These are phyloP conservation scores for Solanum pennellii DNA, from an alignment of 257 asterid genomes.

Conservation along the genomic window DNA sequence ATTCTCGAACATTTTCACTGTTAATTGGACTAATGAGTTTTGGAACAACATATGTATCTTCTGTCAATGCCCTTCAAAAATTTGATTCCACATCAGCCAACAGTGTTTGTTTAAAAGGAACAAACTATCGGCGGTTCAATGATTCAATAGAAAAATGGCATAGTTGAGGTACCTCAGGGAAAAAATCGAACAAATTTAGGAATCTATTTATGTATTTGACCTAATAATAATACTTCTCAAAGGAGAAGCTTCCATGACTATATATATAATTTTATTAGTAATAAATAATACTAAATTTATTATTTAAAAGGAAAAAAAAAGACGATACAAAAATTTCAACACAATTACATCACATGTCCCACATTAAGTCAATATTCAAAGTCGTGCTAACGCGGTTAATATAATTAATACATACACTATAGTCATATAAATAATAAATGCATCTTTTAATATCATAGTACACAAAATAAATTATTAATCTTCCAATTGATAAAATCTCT, in stretches of 20 bases:
- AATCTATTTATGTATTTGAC: too few species aligned
- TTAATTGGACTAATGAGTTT: too few species aligned
- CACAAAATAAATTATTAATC: not conserved
- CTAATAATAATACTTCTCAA: too few species aligned
- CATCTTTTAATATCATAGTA: not conserved
- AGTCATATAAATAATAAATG: not conserved
- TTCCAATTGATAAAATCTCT: not conserved
- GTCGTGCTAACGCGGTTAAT: not conserved
- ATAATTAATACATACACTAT: not conserved
- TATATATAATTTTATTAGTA: not conserved
- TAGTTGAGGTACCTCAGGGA: rapidly evolving
- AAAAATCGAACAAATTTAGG: too few species aligned
- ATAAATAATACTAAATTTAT: not conserved
- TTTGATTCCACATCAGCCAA: too few species aligned
- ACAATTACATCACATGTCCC: not conserved
- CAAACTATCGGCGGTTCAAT: too few species aligned
- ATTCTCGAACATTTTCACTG: too few species aligned
- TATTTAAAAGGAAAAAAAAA: not conserved
- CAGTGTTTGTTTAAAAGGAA: too few species aligned
- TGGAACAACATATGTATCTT: too few species aligned
- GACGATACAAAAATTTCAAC: not conserved
- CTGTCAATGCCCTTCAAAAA: too few species aligned
- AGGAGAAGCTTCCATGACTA: not conserved
- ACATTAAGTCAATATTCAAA: not conserved
- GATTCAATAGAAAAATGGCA: too few species aligned